Percentiles rank a stretch among this genome's conserved stretches.
Conservation (phyloP, 306 rosid genomes). For the Castanea sativa region DNA sequence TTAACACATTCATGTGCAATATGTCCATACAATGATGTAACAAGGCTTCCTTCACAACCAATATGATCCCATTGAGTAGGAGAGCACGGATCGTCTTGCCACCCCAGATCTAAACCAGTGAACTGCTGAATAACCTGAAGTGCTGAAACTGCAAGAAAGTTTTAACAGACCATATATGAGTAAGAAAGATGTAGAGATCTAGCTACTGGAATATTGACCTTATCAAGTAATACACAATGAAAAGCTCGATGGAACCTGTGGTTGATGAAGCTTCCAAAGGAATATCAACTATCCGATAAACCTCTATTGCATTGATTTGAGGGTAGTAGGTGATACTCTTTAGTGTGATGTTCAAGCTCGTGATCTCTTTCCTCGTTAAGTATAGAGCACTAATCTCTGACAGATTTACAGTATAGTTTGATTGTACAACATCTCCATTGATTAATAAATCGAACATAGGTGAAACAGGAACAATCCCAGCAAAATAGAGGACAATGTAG, state of each 20-base stretch:
- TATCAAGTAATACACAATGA: not conserved
- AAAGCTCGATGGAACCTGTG: slow-evolving; percentile 53
- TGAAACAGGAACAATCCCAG: slow-evolving; percentile 74
- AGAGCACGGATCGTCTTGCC: slow-evolving; percentile 97
- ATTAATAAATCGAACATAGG: slow-evolving; percentile 70
- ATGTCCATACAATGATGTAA: slow-evolving; percentile 63
- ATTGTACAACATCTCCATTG: slow-evolving; percentile 55
- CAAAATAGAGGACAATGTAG: slow-evolving; percentile 81
- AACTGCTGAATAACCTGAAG: slow-evolving; percentile 79
- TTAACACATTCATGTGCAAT: not conserved
- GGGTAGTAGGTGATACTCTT: slow-evolving; percentile 60
- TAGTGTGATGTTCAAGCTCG: slow-evolving; percentile 63
- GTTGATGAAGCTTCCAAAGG: slow-evolving; percentile 86
- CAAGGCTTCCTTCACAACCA: slow-evolving; percentile 77
- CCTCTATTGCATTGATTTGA: slow-evolving; percentile 89
- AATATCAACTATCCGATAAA: slow-evolving; percentile 66
- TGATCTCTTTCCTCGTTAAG: slow-evolving; percentile 39
- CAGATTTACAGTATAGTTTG: slow-evolving; percentile 58
- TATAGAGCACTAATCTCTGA: slow-evolving; percentile 64
- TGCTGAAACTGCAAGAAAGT: slow-evolving; percentile 78
- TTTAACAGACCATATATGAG: not conserved
- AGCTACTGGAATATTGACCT: not conserved
- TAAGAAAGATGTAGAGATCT: slow-evolving; percentile 9
- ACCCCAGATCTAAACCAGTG: slow-evolving; percentile 73
- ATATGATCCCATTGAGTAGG: slow-evolving; percentile 74